Conservation (phyloP, 78 protist species). For the Speleostelium caveatum region DNA sequence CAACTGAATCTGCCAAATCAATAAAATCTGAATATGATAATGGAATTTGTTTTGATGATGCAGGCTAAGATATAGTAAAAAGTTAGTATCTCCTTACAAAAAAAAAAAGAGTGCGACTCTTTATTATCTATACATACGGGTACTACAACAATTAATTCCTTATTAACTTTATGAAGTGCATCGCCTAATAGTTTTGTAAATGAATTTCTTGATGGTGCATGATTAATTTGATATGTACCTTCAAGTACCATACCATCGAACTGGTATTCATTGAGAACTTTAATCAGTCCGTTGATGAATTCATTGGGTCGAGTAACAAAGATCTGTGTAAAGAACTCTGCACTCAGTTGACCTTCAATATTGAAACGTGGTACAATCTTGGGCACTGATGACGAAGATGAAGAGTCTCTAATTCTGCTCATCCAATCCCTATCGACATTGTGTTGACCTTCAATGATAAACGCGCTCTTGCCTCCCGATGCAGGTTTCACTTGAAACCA, state of each 20-base stretch:
- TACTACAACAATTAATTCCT: slow-evolving; percentile 39
- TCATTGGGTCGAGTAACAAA: not conserved
- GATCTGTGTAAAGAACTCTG: not conserved
- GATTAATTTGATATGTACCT: not conserved
- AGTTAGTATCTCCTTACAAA: not conserved
- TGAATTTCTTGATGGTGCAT: slow-evolving; percentile 15
- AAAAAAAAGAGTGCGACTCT: not conserved
- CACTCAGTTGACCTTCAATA: slow-evolving; percentile 27
- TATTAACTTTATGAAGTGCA: not conserved
- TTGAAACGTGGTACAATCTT: slow-evolving; percentile 32
- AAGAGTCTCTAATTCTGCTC: not conserved
- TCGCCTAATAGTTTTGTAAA: slow-evolving; percentile 5
- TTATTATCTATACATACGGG: not conserved
- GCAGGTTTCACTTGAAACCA: slow-evolving; percentile 38
- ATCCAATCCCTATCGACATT: slow-evolving; percentile 41
- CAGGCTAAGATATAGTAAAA: not conserved
- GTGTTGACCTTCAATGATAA: slow-evolving; percentile 27
- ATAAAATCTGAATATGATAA: slow-evolving; percentile 12
- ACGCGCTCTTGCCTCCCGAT: not conserved
- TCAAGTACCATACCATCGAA: slow-evolving; percentile 69
- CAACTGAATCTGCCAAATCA: not conserved
- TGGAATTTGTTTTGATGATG: not conserved
- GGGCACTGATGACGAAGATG: not conserved
- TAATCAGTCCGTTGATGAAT: not conserved
- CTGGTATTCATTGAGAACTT: not conserved